A percentile compares a stretch with the other conserved stretches of the same genome.
Evolutionary conservation across 2,329 filamentous ascomycete genomes (phyloP).

Genomic region (Pochonia chlamydosporia): DNA sequence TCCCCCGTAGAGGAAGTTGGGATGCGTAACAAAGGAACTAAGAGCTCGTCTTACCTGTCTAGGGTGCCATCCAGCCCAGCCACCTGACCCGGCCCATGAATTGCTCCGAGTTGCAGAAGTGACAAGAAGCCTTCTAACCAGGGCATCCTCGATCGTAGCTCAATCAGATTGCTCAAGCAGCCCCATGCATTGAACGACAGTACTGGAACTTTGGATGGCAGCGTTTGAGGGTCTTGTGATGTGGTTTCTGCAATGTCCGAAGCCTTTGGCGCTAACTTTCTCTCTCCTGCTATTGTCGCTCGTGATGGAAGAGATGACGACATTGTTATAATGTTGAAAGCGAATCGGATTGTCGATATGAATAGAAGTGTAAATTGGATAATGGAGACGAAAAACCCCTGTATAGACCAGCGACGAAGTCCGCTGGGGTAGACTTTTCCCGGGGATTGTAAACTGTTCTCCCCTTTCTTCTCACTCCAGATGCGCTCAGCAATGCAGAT

Average conservation of each 20-base stretch:
- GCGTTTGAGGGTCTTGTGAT: background rate
- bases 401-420: conserved; percentile 31
- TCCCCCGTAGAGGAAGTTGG: background rate
- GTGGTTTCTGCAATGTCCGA: conserved; percentile 4
- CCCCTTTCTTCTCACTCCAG: conserved; percentile 22
- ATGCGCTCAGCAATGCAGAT: conserved; percentile 64
- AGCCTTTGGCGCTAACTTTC: conserved; percentile 1
- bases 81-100: conserved; percentile 69
- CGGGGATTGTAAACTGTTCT: conserved; percentile 7
- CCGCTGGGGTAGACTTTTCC: conserved; percentile 9
- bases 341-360: conserved; percentile 59
- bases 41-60: conserved; percentile 69
- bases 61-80: conserved; percentile 71
- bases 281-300: conserved; percentile 20
- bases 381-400: conserved; percentile 48
- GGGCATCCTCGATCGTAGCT: conserved; percentile 78
- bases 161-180: conserved; percentile 65
- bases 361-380: conserved; percentile 50
- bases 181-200: conserved; percentile 73
- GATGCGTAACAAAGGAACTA: conserved; percentile 4
- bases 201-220: conserved; percentile 52
- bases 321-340: conserved; percentile 58
- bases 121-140: conserved; percentile 76
- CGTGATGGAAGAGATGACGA: conserved; percentile 62
- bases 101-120: conserved; percentile 66